Conservation (phyloP, 2,329 filamentous ascomycete genomes). For the Domatiomyces globalis region DNA sequence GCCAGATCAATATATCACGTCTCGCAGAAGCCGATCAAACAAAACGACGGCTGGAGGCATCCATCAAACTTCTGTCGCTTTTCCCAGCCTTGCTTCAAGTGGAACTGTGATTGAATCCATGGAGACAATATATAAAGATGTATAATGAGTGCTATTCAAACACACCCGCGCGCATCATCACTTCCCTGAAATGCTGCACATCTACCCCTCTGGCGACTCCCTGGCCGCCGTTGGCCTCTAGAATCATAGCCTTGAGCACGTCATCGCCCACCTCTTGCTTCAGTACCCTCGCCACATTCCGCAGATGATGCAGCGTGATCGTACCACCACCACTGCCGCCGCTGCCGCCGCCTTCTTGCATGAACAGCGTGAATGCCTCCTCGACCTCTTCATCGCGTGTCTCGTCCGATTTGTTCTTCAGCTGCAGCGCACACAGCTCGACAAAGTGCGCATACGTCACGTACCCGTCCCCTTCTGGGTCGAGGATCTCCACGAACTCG, state of each 20-base stretch:
- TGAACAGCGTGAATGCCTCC: constrained; percentile 72
- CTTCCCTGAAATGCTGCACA: constrained; percentile 67
- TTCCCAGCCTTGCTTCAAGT: background rate
- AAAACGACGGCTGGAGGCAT: constrained; percentile 10
- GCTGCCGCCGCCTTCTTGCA: no score
- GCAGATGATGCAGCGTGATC: constrained; percentile 70
- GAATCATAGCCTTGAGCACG: constrained; percentile 79
- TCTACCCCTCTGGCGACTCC: constrained; percentile 57
- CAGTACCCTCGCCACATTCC: constrained; percentile 62
- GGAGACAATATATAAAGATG: constrained; percentile 8
- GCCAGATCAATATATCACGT: constrained; percentile 38
- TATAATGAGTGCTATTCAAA: constrained; percentile 41
- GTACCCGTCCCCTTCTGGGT: constrained; percentile 66
- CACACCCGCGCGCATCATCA: constrained; percentile 72
- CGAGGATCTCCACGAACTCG: constrained; percentile 66
- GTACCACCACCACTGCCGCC: constrained; percentile 32
- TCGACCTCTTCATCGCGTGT: constrained; percentile 46
- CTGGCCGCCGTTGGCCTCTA: constrained; percentile 76
- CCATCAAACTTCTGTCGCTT: constrained; percentile 13
- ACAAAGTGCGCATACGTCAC: constrained; percentile 71
- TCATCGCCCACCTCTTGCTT: constrained; percentile 76
- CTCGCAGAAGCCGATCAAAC: constrained; percentile 4
- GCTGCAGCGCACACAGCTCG: constrained; percentile 55
- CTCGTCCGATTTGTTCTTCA: background rate
- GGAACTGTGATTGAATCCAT: constrained; percentile 3